A percentile compares a stretch with the other conserved stretches of the same genome.
phyloP scores from a whole-genome alignment of 371 early-diverging fungal species.

The Quaeritorhiza haematococci region DNA sequence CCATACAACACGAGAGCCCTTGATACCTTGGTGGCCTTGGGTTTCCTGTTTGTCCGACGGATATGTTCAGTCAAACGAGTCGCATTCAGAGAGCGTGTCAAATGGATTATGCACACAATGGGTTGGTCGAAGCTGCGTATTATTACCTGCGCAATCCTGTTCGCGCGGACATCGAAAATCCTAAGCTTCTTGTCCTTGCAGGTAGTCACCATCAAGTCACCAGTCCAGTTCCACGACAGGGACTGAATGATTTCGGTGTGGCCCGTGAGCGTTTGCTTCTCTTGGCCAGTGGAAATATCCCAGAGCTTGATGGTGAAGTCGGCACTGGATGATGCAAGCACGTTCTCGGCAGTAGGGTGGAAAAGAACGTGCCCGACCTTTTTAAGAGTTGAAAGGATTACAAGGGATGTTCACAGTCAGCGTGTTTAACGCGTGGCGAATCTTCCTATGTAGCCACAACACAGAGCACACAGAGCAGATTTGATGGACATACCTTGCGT shows the following conservation, averaged over 20 bases:
- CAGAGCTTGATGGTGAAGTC: slow-evolving; percentile 93
- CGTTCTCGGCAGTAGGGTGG: slow-evolving; percentile 92
- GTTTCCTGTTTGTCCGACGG: slow-evolving; percentile 49
- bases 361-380: slow-evolving; percentile 94
- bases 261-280: slow-evolving; percentile 81
- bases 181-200: slow-evolving; percentile 95
- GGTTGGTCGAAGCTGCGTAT: too few relatives aligned
- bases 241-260: slow-evolving; percentile 90
- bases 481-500: slow-evolving; percentile 29
- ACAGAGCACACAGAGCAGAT: background rate
- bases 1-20: slow-evolving; percentile 92
- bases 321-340: slow-evolving; percentile 83
- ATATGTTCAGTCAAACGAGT: background rate
- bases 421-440: background rate
- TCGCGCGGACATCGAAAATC: slow-evolving; percentile 86
- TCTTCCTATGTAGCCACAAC: too few relatives aligned
- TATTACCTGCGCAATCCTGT: slow-evolving; percentile 65
- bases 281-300: slow-evolving; percentile 91
- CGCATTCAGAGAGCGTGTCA: too few relatives aligned
- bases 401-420: background rate
- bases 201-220: slow-evolving; percentile 81
- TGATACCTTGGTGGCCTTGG: slow-evolving; percentile 88
- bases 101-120: too few relatives aligned
- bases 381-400: background rate
- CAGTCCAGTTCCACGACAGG: slow-evolving; percentile 83